Conservation (phyloP, 1,284 basidiomycete species). For the Cryptococcus sp. region DNA sequence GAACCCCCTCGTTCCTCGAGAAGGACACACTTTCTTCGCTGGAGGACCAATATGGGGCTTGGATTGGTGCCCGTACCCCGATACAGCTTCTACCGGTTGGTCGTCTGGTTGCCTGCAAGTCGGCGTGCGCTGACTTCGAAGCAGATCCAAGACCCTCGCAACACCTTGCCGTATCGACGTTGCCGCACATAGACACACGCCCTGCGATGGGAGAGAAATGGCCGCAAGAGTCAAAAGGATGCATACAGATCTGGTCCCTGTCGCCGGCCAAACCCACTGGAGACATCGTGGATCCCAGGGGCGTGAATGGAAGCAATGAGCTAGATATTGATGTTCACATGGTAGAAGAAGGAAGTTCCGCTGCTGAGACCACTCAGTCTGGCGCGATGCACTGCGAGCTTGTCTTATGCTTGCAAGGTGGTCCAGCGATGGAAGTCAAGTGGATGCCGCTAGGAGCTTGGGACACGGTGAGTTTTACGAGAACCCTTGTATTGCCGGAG, state of each 20-base stretch:
- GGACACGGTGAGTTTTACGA: slow-evolving; percentile 56
- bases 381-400: slow-evolving; percentile 38
- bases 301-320: not conserved
- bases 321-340: slow-evolving; percentile 12
- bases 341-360: slow-evolving; percentile 6
- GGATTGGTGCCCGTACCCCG: slow-evolving; percentile 84
- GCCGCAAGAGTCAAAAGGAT: slow-evolving; percentile 20
- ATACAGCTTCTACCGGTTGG: slow-evolving; percentile 62
- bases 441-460: slow-evolving; percentile 86
- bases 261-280: not conserved
- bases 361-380: no score
- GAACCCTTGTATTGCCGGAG: not conserved
- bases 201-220: slow-evolving; percentile 32
- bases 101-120: not conserved
- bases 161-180: slow-evolving; percentile 79
- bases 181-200: slow-evolving; percentile 52
- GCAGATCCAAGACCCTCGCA: slow-evolving; percentile 64
- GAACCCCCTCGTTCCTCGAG: slow-evolving; percentile 7
- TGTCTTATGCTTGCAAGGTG: slow-evolving; percentile 68
- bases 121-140: slow-evolving; percentile 1
- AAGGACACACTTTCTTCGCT: slow-evolving; percentile 61
- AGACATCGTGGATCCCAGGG: no score
- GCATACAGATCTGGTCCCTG: slow-evolving; percentile 54
- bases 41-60: slow-evolving; percentile 83
- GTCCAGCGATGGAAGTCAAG: slow-evolving; percentile 72